phyloP scores from a whole-genome alignment of 2,329 filamentous ascomycete genomes.

The Ceratocystis variospora region DNA sequence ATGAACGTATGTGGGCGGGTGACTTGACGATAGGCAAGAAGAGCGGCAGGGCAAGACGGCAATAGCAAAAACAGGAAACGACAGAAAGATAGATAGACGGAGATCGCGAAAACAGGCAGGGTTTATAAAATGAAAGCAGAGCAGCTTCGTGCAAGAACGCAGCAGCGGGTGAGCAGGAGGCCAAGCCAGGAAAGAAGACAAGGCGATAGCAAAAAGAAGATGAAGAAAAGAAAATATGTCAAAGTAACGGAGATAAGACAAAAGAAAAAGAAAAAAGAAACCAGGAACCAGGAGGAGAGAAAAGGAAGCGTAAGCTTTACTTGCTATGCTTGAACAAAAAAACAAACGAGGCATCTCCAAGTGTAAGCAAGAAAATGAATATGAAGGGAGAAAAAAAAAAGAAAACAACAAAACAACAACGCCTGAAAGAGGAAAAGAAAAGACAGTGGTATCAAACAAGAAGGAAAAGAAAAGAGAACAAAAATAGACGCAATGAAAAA shows the following conservation, averaged over 20 bases:
- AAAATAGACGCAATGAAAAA: background rate
- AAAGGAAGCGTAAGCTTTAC: background rate
- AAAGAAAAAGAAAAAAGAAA: constrained; percentile 11
- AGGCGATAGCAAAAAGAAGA: background rate
- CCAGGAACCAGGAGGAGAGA: too few relatives aligned
- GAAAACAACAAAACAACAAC: background rate
- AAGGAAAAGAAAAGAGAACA: background rate
- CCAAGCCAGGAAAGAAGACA: background rate
- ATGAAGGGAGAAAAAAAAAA: background rate
- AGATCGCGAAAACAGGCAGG: background rate
- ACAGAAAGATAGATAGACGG: background rate
- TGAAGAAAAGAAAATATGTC: background rate
- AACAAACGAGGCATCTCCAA: background rate
- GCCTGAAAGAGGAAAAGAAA: background rate
- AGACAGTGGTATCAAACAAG: background rate
- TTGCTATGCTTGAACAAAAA: background rate
- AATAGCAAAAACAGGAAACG: background rate
- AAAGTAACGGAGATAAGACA: background rate
- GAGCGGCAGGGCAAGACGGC: background rate
- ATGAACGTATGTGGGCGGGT: background rate
- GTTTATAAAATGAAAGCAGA: constrained; percentile 3
- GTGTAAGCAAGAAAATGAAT: background rate
- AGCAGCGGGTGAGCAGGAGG: too few relatives aligned
- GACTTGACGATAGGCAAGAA: background rate
- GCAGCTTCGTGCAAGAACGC: background rate